Conservation (phyloP, 2,329 filamentous ascomycete species). For the Fusarium sp. region DNA sequence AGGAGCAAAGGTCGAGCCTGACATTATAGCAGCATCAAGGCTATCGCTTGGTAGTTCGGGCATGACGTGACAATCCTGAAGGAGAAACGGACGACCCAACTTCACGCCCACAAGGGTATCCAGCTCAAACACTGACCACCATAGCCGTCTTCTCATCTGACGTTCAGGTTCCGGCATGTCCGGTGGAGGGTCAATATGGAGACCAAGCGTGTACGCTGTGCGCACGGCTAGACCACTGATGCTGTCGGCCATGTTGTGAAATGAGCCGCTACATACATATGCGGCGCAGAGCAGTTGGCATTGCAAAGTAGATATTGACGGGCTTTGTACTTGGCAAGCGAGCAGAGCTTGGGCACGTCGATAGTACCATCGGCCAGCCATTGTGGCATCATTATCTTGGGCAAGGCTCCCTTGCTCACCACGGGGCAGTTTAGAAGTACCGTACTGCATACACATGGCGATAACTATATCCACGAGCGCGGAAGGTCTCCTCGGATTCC, state of each 20-base stretch:
- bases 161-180: background rate
- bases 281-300: background rate
- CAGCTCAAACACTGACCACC: background rate
- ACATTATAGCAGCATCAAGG: background rate
- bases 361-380: constrained; percentile 1
- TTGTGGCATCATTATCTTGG: background rate
- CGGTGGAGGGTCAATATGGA: background rate
- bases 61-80: background rate
- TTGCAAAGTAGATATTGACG: background rate
- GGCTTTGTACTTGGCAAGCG: background rate
- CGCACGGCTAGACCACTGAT: background rate
- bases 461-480: background rate
- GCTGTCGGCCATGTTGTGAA: constrained; percentile 1
- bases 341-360: background rate
- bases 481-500: background rate
- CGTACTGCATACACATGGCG: constrained; percentile 1
- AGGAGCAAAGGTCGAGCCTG: background rate
- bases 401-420: background rate
- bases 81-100: background rate
- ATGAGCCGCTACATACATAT: background rate
- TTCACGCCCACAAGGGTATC: background rate
- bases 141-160: background rate
- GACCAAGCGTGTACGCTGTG: background rate
- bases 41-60: background rate
- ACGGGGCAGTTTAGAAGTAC: background rate